Base-by-base conservation (phyloP, 164 flowering plant species). In the Tetrastigma voinierianum region DNA sequence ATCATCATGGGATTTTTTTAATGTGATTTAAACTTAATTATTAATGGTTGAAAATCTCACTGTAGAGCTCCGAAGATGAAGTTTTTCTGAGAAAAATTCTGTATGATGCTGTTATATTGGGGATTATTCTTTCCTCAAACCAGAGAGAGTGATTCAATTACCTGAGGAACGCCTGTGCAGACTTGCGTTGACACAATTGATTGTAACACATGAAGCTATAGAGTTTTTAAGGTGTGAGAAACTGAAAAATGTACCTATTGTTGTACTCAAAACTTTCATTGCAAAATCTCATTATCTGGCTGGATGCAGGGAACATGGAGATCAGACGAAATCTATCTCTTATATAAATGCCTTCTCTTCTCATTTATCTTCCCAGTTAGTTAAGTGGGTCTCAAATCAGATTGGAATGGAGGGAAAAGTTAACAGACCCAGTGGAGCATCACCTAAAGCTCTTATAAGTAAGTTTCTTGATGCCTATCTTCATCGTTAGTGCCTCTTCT, bases 381-480 rank as follows among this genome's bases (percentile, higher is more conserved):
- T 76, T 24, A 80, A 74, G 48, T 81, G 81, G 81, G 64, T 76
- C 57, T 49, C 75, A 58, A 64, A 60, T 71, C 80, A 77, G 70
- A 68, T 66, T 62, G 79, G 77, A 19, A 68, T 43, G 61, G 80
- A 72, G 21, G 76, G 53, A 43, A 75, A 72, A 45, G 62, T 65
- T 17, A 69, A 45, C 62, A 60, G 40, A 74, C 71, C 78, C 13
- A 69, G 65, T 46, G 75, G 75, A 45, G 74, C 79, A 11, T 85
- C 96, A 51, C 93, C 96, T 47, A 80, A 73, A 70, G 78, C 83
- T 57, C 72, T 88, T 71, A 66, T 90, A 49, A 79, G 93, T 88
- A 76, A 78, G 89, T 69, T 52, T 20, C 11, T 63, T 63, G 16
- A 65, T 13, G 46, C 16, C 40, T 55, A 18, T 15, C 43, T 14